These are phyloP conservation scores for Tuber melanosporum DNA, from an alignment of 495 filamentous ascomycete species.

Conservation along the genomic window DNA sequence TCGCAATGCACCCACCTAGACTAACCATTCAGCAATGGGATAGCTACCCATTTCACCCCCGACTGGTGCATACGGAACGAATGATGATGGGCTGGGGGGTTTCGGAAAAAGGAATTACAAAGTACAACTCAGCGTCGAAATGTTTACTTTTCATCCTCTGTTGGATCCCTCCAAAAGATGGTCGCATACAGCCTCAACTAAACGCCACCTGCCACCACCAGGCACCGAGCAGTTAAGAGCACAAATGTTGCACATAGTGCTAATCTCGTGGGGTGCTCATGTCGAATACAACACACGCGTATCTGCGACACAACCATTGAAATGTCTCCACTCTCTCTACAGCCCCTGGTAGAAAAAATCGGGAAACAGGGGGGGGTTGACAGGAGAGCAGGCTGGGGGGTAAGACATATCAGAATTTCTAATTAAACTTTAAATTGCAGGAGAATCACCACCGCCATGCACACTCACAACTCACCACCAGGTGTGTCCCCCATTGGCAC, in stretches of 20 bases:
- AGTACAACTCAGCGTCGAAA: background rate
- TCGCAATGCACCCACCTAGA: background rate
- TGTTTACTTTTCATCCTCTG: background rate
- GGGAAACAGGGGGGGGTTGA: no score
- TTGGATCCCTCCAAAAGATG: background rate
- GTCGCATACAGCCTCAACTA: background rate
- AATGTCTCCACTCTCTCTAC: background rate
- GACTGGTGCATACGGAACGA: background rate
- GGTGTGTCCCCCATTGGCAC: no score
- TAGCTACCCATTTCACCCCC: background rate
- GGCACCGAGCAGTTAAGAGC: background rate
- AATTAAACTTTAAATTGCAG: no score
- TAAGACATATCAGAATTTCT: no score
- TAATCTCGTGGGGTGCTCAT: background rate
- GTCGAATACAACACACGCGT: background rate
- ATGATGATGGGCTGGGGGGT: background rate
- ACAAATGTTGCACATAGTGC: background rate
- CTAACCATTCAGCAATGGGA: background rate
- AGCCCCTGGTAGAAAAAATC: no score
- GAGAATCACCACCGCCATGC: no score
- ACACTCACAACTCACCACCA: no score
- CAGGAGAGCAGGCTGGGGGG: no score
- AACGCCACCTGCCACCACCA: conserved; percentile 1
- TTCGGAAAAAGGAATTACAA: background rate
- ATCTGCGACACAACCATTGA: background rate